Base-by-base conservation (phyloP, 108 stramenopile species). In the Pseudonitzschia multistriata region DNA sequence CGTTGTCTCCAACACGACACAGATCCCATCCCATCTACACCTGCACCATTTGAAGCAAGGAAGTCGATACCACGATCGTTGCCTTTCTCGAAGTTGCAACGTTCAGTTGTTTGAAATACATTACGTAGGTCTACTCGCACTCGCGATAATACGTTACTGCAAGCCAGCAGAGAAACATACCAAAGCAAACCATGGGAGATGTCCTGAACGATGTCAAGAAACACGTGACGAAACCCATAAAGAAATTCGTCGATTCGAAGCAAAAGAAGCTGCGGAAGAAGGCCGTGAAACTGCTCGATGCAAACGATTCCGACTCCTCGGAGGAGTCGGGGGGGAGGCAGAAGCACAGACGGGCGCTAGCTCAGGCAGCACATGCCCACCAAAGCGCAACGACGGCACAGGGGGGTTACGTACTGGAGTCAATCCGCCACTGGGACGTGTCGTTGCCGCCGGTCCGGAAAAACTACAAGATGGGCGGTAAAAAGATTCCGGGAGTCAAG, bases 371-470 rank as follows among this genome's bases (percentile, higher is more conserved):
- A 3, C 42, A 13, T 13, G 42, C 3, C 42, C 3, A 45, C 42
- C 13, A 13, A 13, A 13, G 8, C 17, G 42, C 2, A 13, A 10
- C 42, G 1, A 10, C 13, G 1, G 42, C 7, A 6, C 42, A 13
- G 42, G 15, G 17, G 3, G 42, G 42, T 19, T 52, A 25, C 50
- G 21, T 24, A 52, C 25, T 52, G 50, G 50, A 52, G 25, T 52
- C 50, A 7, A 25, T 52, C 0, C 67, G 74, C n/a, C 62, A 68
- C 36, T 75, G 74, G 74, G 74, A 75, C 27, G 67, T 75, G 5
- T 8, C 40, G 1, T 52, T 75, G 67, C 60, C 67, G 3, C 74
- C 74, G 11, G 48, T 67, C 24, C 31, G 45, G 42, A 53, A 56
- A 48, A 56, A 75, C 22, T 45, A 13, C 62, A 3, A 67, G 55